Evolutionary conservation across 257 asterid species (phyloP).

Genomic region (Rhazya stricta): DNA sequence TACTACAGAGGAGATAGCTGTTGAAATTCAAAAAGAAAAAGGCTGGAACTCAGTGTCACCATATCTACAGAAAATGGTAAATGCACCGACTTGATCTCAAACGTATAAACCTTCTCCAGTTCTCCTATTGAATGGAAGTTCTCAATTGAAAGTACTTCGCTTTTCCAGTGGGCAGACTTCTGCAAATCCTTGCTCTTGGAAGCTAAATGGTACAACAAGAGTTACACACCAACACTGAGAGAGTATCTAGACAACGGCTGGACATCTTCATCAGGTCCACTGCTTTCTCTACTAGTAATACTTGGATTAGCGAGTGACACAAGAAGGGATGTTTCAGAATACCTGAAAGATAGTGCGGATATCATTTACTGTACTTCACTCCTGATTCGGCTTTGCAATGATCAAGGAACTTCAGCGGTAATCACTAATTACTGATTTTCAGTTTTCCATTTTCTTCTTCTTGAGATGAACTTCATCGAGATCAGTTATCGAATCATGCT

Average conservation of each 20-base stretch:
- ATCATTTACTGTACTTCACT: slow-evolving; percentile 37
- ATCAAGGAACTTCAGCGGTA: slow-evolving; percentile 54
- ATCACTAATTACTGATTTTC: neutral
- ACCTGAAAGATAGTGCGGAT: slow-evolving; percentile 24
- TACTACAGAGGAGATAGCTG: slow-evolving; percentile 38
- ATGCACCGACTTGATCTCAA: neutral
- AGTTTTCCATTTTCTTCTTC: neutral
- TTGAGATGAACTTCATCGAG: too few relatives aligned
- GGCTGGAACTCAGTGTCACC: slow-evolving; percentile 41
- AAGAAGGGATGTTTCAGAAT: slow-evolving; percentile 1
- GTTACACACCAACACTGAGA: slow-evolving; percentile 40
- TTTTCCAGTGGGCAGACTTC: slow-evolving; percentile 54
- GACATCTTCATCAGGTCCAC: slow-evolving; percentile 46
- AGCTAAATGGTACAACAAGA: slow-evolving; percentile 49
- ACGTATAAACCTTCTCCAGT: neutral
- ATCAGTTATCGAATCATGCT: too few relatives aligned
- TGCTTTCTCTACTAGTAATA: slow-evolving; percentile 39
- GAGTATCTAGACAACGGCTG: slow-evolving; percentile 53
- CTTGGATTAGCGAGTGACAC: slow-evolving; percentile 26
- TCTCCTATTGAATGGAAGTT: neutral
- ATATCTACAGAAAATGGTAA: slow-evolving; percentile 42
- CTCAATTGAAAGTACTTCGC: neutral
- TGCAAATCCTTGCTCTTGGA: slow-evolving; percentile 52
- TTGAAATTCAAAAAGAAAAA: slow-evolving; percentile 31
- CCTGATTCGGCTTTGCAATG: slow-evolving; percentile 55